These are phyloP conservation scores for Tagetes erecta DNA, from an alignment of 129 eudicot species.

Conservation along the genomic window DNA sequence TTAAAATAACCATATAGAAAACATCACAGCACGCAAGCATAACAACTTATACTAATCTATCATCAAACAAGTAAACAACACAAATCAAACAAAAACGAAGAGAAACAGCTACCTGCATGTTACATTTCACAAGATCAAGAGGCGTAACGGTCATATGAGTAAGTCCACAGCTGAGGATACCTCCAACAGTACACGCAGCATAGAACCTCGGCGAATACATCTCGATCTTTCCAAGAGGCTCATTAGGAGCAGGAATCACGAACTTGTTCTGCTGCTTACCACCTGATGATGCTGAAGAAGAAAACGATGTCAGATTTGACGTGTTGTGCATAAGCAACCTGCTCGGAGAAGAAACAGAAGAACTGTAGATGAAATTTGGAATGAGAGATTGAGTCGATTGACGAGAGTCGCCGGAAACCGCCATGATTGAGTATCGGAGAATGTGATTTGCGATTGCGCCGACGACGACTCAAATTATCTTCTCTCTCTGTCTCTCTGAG, in stretches of 20 bases:
- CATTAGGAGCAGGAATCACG: conserved; percentile 67
- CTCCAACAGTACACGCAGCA: conserved; percentile 86
- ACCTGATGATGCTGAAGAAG: conserved; percentile 28
- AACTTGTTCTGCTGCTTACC: conserved; percentile 35
- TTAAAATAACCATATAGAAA: not conserved
- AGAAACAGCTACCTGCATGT: conserved; percentile 5
- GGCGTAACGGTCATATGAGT: conserved; percentile 95
- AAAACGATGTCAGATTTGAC: conserved; percentile 23
- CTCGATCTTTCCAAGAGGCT: conserved; percentile 78
- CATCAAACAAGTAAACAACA: not conserved
- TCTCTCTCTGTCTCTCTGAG: conserved; percentile 22
- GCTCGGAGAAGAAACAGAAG: conserved; percentile 46
- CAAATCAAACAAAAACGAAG: not conserved
- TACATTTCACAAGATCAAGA: conserved; percentile 90
- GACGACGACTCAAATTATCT: not conserved
- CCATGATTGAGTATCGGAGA: conserved; percentile 36
- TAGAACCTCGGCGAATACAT: conserved; percentile 81
- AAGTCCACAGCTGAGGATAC: conserved; percentile 87
- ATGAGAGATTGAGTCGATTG: conserved; percentile 44
- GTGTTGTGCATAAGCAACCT: conserved; percentile 21
- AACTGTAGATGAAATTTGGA: conserved; percentile 61
- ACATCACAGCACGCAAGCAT: not conserved
- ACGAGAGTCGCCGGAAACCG: conserved; percentile 43
- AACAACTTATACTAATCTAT: not conserved
- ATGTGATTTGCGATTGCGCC: conserved; percentile 16